phyloP scores from a whole-genome alignment of 257 asterid genomes.

The Plantago major region DNA sequence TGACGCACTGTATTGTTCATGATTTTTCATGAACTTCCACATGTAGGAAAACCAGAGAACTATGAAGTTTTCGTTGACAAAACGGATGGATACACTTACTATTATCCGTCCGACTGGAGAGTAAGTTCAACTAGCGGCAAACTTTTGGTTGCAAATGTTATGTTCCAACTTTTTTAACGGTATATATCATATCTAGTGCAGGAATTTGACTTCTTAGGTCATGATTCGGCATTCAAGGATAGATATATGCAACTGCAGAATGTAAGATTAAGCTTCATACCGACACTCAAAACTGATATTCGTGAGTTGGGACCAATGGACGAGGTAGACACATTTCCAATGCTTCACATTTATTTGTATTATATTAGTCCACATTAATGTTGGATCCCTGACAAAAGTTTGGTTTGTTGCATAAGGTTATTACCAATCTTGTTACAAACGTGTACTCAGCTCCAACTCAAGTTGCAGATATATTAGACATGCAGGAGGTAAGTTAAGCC shows the following conservation, averaged over 20 bases:
- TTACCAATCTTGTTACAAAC: conserved; percentile 46
- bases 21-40: not conserved
- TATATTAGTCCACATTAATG: not conserved
- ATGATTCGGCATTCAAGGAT: conserved; percentile 92
- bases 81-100: conserved; percentile 78
- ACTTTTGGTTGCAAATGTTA: conserved; percentile 7
- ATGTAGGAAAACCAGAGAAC: conserved; percentile 50
- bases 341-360: not conserved
- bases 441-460: conserved; percentile 83
- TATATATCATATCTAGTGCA: conserved; percentile 23
- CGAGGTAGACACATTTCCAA: conserved; percentile 38
- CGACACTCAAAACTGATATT: conserved; percentile 70
- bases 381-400: not conserved
- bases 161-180: not conserved
- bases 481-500: conserved; percentile 62
- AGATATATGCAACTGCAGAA: conserved; percentile 77
- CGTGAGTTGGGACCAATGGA: conserved; percentile 78
- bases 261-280: conserved; percentile 73
- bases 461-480: conserved; percentile 45
- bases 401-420: conserved; percentile 35
- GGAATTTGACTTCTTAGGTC: conserved; percentile 78
- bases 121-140: conserved; percentile 33
- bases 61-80: conserved; percentile 59
- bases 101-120: conserved; percentile 91
- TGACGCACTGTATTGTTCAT: not conserved